A percentile compares a stretch with the other conserved stretches of the same genome.
Evolutionary conservation across 2,329 filamentous ascomycete species (phyloP).

Genomic region (Trichoderma aggressivum): DNA sequence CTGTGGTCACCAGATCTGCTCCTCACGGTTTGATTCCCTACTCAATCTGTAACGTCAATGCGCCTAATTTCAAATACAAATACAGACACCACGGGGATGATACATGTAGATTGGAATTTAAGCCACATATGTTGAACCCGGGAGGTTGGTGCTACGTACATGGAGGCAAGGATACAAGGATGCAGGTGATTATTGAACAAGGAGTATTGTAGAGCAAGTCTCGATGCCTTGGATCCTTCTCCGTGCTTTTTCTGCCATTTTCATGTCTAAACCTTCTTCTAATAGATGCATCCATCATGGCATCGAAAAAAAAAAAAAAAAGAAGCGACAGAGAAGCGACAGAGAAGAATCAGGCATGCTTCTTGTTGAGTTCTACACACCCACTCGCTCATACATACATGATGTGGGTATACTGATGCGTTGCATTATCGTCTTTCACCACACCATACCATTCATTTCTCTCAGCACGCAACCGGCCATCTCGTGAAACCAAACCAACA

Average conservation of each 20-base stretch:
- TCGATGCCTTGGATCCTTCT: not conserved
- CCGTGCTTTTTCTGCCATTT: not conserved
- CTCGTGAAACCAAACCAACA: not conserved
- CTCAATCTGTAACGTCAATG: not conserved
- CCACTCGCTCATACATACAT: not conserved
- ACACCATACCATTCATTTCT: not conserved
- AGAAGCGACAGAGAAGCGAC: not conserved
- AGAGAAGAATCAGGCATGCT: not conserved
- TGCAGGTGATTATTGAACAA: not conserved
- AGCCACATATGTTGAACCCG: not conserved
- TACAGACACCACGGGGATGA: not conserved
- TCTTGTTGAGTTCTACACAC: not conserved
- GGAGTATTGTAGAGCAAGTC: not conserved
- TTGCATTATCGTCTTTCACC: not conserved
- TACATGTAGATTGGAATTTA: not conserved
- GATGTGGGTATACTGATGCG: not conserved
- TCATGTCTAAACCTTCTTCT: not conserved
- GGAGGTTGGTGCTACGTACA: no score
- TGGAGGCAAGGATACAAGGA: not conserved
- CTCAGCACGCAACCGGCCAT: not conserved
- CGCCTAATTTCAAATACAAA: not conserved
- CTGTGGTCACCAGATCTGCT: not conserved
- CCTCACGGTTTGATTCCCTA: not conserved
- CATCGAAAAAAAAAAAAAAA: no score
- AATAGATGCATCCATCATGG: not conserved